phyloP scores from a whole-genome alignment of 495 filamentous ascomycete species.

The Letharia columbiana region DNA sequence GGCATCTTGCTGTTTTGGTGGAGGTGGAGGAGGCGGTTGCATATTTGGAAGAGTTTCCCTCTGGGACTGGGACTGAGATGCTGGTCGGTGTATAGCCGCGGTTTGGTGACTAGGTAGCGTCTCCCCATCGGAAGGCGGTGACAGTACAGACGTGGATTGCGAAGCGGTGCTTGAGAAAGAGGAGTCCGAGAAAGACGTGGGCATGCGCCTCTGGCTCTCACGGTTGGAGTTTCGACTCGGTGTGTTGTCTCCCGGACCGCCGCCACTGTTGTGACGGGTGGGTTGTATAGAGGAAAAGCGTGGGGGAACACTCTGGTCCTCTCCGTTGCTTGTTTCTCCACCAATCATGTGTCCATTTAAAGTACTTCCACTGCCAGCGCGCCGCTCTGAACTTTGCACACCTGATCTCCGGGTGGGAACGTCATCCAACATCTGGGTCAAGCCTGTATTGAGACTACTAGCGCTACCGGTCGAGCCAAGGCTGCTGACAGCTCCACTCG shows the following conservation, averaged over 20 bases:
- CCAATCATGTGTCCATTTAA: constrained; percentile 14
- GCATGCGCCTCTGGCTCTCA: constrained; percentile 41
- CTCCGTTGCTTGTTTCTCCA: constrained; percentile 32
- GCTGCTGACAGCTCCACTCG: constrained; percentile 30
- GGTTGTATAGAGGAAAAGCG: constrained; percentile 36
- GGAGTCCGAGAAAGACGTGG: constrained; percentile 36
- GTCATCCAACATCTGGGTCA: constrained; percentile 62
- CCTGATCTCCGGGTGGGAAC: constrained; percentile 33
- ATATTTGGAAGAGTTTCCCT: constrained; percentile 28
- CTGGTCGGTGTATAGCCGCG: constrained; percentile 31
- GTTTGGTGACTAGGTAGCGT: constrained; percentile 32
- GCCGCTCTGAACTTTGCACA: constrained; percentile 31
- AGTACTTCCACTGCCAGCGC: constrained; percentile 42
- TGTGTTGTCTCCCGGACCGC: constrained; percentile 8
- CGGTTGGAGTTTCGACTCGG: constrained; percentile 33
- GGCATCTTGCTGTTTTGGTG: constrained; percentile 80
- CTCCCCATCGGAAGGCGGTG: constrained; percentile 55
- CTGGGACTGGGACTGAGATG: constrained; percentile 28
- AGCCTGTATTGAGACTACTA: constrained; percentile 48
- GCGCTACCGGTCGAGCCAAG: constrained; percentile 41
- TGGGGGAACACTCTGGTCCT: constrained; percentile 39
- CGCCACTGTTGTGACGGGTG: constrained; percentile 20
- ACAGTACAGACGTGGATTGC: constrained; percentile 59
- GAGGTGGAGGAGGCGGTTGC: constrained; percentile 65
- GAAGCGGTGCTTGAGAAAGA: constrained; percentile 58